phyloP scores from a whole-genome alignment of 129 eudicot species.

The Flaveria brownii region DNA sequence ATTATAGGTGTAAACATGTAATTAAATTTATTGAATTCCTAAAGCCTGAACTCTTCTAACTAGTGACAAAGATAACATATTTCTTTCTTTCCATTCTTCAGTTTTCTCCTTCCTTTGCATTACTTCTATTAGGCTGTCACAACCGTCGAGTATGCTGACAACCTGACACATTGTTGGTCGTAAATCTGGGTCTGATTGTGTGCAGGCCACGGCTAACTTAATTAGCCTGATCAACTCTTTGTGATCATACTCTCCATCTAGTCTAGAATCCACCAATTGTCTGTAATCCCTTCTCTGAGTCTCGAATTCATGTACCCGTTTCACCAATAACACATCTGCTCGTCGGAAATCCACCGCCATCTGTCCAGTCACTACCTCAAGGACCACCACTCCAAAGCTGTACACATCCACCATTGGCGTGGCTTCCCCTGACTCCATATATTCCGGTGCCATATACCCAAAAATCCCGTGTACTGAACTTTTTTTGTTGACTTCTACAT shows the following conservation, averaged over 20 bases:
- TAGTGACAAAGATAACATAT: conserved; percentile 49
- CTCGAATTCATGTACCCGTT: conserved; percentile 56
- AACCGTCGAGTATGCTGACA: conserved; percentile 69
- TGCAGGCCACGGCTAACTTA: conserved; percentile 76
- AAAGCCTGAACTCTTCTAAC: conserved; percentile 78
- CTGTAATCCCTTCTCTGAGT: conserved; percentile 38
- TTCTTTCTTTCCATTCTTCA: conserved; percentile 76
- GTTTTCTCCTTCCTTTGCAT: conserved; percentile 46
- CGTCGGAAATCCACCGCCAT: conserved; percentile 80
- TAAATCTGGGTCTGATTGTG: conserved; percentile 59
- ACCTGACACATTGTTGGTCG: conserved; percentile 77
- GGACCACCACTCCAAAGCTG: conserved; percentile 88
- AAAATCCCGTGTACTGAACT: conserved; percentile 69
- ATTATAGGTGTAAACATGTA: background rate
- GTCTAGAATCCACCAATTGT: conserved; percentile 64
- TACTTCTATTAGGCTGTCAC: conserved; percentile 46
- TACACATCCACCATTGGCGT: conserved; percentile 79
- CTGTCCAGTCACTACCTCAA: conserved; percentile 76
- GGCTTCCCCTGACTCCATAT: conserved; percentile 74
- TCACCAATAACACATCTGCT: conserved; percentile 60
- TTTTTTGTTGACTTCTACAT: conserved; percentile 37
- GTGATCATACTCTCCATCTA: conserved; percentile 61
- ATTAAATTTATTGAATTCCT: conserved; percentile 60
- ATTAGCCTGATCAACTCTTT: conserved; percentile 61
- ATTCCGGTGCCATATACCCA: conserved; percentile 90